Conservation (phyloP, 2,329 filamentous ascomycete genomes). For the Arthroderma sp. region DNA sequence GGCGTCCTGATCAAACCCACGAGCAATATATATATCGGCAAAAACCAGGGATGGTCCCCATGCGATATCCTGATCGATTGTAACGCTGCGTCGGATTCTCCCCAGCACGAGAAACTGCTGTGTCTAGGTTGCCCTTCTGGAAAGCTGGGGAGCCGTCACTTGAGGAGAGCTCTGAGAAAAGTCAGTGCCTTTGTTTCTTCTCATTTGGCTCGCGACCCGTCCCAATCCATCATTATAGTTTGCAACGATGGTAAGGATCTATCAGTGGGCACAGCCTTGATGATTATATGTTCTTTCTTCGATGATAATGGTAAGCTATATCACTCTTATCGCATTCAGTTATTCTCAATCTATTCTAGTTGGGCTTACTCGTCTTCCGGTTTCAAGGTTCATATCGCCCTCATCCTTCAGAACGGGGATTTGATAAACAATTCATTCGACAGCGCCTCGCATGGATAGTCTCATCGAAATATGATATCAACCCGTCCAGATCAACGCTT, state of each 20-base stretch:
- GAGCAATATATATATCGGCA: conserved; percentile 22
- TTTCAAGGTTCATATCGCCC: no score
- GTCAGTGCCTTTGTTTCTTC: conserved; percentile 45
- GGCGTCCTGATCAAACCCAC: conserved; percentile 26
- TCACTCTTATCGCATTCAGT: conserved; percentile 8
- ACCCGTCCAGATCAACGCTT: conserved; percentile 70
- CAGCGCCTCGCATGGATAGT: conserved; percentile 71
- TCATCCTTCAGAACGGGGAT: conserved; percentile 13
- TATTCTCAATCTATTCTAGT: no score
- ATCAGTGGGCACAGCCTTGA: conserved; percentile 63
- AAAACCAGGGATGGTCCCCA: conserved; percentile 21
- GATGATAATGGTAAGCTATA: conserved; percentile 44
- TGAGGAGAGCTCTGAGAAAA: conserved; percentile 56
- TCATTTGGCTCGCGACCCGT: conserved; percentile 18
- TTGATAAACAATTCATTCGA: conserved; percentile 55
- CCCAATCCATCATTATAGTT: conserved; percentile 42
- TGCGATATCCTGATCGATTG: conserved; percentile 34
- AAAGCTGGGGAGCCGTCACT: conserved; percentile 69
- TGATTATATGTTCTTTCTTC: conserved; percentile 61
- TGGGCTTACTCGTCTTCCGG: no score
- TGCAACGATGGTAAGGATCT: conserved; percentile 72
- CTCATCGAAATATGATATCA: conserved; percentile 61
- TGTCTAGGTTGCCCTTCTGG: conserved; percentile 54
- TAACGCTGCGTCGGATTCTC: conserved; percentile 17
- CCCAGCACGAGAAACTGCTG: conserved; percentile 26